Conservation (phyloP, 2,329 filamentous ascomycete genomes). For the Talaromyces sp. region DNA sequence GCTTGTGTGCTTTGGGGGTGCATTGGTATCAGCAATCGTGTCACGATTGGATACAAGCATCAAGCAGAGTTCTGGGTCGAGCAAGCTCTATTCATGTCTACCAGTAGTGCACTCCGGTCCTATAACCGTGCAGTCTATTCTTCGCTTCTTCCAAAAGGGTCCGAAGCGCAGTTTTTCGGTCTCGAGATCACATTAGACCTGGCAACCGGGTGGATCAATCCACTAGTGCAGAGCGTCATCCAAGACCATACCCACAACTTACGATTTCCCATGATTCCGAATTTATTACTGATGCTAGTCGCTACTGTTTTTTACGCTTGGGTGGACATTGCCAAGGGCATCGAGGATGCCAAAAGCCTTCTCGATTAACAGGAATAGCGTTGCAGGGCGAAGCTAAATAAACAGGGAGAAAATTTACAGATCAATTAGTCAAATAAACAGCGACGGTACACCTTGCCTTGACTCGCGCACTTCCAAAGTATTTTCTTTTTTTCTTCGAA, state of each 20-base stretch:
- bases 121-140: conserved; percentile 11
- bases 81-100: conserved; percentile 12
- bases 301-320: conserved; percentile 6
- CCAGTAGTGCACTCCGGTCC: conserved; percentile 10
- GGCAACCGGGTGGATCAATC: conserved; percentile 13
- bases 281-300: conserved; percentile 11
- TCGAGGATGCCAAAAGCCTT: conserved; percentile 9
- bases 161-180: conserved; percentile 13
- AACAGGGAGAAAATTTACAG: not conserved
- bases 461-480: not conserved
- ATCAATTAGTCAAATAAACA: too few species aligned
- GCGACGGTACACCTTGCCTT: not conserved
- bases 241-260: conserved; percentile 12
- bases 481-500: too few species aligned
- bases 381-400: not conserved
- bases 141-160: conserved; percentile 9
- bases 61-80: conserved; percentile 12
- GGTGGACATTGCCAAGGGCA: conserved; percentile 11
- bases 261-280: conserved; percentile 13
- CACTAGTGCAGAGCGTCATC: conserved; percentile 11
- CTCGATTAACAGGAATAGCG: not conserved
- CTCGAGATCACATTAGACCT: conserved; percentile 12
- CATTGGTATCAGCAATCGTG: conserved; percentile 11
- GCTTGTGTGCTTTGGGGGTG: conserved; percentile 12
- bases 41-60: conserved; percentile 13